A percentile compares a stretch with the other conserved stretches of the same genome.
phyloP scores from a whole-genome alignment of 1,284 basidiomycete genomes.

The Taiwanofungus camphoratus region DNA sequence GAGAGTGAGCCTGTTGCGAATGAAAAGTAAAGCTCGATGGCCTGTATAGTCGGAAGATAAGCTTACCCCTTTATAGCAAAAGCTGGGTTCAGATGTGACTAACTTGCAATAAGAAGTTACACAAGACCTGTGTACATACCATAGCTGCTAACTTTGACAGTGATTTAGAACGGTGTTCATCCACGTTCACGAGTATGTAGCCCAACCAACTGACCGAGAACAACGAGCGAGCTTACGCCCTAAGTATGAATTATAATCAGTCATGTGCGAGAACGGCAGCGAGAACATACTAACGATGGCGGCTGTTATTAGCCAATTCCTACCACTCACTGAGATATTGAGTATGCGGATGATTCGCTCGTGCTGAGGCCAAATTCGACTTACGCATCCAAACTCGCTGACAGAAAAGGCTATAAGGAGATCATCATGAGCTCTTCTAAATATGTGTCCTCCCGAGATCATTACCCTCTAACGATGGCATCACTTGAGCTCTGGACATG shows the following conservation, averaged over 20 bases:
- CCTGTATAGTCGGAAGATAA: background rate
- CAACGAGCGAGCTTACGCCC: background rate
- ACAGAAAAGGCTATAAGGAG: conserved; percentile 3
- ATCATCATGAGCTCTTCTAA: background rate
- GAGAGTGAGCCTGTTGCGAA: conserved; percentile 1
- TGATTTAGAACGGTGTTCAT: background rate
- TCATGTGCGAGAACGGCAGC: no score
- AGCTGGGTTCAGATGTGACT: background rate
- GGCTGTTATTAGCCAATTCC: conserved; percentile 2
- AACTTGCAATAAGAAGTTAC: background rate
- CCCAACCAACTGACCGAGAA: conserved; percentile 1
- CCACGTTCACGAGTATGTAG: background rate
- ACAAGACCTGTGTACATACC: background rate
- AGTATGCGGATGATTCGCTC: background rate
- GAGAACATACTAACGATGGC: conserved; percentile 3
- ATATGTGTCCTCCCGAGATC: no score
- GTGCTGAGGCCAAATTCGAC: background rate
- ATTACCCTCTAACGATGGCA: conserved; percentile 4
- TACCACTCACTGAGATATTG: conserved; percentile 3
- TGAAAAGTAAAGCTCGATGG: background rate
- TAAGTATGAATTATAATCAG: no score
- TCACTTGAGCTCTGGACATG: conserved; percentile 4
- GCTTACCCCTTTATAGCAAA: conserved; percentile 4
- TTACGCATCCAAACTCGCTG: conserved; percentile 3
- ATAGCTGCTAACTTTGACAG: background rate